A percentile compares a stretch with the other conserved stretches of the same genome.
Conservation (phyloP, 345 rosid species). For the Citrus australasica region DNA sequence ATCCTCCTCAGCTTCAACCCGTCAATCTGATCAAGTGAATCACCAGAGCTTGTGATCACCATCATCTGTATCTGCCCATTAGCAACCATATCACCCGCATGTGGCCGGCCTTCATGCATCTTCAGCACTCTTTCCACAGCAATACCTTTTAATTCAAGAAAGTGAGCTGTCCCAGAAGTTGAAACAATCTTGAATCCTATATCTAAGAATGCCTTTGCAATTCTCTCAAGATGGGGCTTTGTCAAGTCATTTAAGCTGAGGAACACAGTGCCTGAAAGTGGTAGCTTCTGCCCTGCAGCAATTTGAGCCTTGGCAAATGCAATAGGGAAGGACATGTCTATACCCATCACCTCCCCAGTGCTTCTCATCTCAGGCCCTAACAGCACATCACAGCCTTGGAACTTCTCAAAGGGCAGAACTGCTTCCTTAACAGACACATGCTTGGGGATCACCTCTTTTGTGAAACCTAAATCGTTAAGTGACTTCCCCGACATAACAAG, state of each 20-base stretch:
- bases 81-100: constrained; percentile 95
- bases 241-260: constrained; percentile 90
- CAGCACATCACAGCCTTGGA: constrained; percentile 90
- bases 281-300: constrained; percentile 91
- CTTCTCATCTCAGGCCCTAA: constrained; percentile 98
- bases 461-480: constrained; percentile 64
- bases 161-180: constrained; percentile 91
- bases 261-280: constrained; percentile 83
- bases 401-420: constrained; percentile 91
- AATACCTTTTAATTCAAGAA: constrained; percentile 70
- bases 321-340: constrained; percentile 53
- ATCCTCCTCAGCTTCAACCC: constrained; percentile 82
- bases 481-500: constrained; percentile 88
- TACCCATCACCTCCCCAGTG: constrained; percentile 97
- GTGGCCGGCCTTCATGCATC: constrained; percentile 92
- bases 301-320: constrained; percentile 96
- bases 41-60: constrained; percentile 91
- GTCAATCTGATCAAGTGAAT: constrained; percentile 79
- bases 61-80: constrained; percentile 88
- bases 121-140: constrained; percentile 77
- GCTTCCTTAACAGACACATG: constrained; percentile 95
- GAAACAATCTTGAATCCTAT: constrained; percentile 75
- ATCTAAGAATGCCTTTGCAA: constrained; percentile 66
- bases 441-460: constrained; percentile 73
- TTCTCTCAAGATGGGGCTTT: constrained; percentile 71